phyloP scores from a whole-genome alignment of 805 yeast genomes.

The Hanseniaspora nectarophila region DNA sequence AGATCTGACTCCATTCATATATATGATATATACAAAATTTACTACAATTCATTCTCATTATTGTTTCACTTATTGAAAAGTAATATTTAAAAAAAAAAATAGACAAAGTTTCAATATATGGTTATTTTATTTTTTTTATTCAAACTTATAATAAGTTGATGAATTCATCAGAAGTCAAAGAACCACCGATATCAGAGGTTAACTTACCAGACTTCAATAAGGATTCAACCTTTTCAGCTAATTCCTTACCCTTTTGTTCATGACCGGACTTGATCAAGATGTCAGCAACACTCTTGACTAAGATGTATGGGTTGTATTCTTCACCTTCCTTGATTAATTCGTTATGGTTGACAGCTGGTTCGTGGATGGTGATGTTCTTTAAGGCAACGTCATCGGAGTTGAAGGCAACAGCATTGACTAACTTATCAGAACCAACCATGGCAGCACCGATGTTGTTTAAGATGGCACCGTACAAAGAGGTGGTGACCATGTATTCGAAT shows the following conservation, averaged over 20 bases:
- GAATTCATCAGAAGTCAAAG: constrained; percentile 14
- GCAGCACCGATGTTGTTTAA: constrained; percentile 97
- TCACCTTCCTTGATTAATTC: constrained; percentile 4
- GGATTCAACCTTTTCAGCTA: constrained; percentile 4
- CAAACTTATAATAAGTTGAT: constrained; percentile 9
- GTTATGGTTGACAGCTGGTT: constrained; percentile 14
- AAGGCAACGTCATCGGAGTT: constrained; percentile 11
- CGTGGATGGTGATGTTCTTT: constrained; percentile 14
- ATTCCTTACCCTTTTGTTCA: constrained; percentile 13
- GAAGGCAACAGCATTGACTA: constrained; percentile 13
- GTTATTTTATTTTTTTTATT: too few species aligned
- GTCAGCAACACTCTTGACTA: constrained; percentile 12
- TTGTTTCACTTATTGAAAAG: not conserved
- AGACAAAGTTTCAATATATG: not conserved
- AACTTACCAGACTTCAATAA: constrained; percentile 11
- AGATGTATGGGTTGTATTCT: constrained; percentile 13
- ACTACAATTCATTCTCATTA: too few species aligned
- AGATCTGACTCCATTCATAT: not conserved
- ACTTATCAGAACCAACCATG: constrained; percentile 20
- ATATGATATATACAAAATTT: too few species aligned
- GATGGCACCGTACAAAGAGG: constrained; percentile 95
- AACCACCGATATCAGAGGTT: constrained; percentile 13
- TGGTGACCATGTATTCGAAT: constrained; percentile 94
- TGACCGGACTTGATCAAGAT: constrained; percentile 13
- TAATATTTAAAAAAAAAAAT: too few species aligned